Evolutionary conservation across 1,284 basidiomycete species (phyloP).

Genomic region (Exsudoporus floridanus): DNA sequence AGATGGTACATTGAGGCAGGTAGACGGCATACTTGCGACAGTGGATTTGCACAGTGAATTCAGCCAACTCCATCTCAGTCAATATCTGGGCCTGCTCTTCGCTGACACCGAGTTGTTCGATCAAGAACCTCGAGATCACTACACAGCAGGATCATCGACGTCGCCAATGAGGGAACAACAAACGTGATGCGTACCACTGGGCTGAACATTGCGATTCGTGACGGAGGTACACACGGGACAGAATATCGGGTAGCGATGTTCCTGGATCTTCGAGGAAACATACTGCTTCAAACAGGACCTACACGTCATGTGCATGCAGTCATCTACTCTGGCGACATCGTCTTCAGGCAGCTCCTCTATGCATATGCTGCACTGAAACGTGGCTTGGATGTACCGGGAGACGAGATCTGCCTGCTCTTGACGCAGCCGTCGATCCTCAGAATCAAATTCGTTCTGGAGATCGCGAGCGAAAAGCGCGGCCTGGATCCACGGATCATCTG

Average conservation of each 20-base stretch:
- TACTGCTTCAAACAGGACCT: slow-evolving; percentile 50
- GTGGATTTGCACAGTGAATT: slow-evolving; percentile 51
- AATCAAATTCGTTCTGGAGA: slow-evolving; percentile 45
- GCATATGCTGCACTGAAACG: slow-evolving; percentile 54
- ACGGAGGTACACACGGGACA: slow-evolving; percentile 55
- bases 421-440: slow-evolving; percentile 44
- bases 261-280: slow-evolving; percentile 46
- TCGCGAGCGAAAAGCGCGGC: slow-evolving; percentile 26
- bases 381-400: slow-evolving; percentile 31
- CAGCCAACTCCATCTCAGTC: slow-evolving; percentile 53
- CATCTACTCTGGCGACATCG: slow-evolving; percentile 43
- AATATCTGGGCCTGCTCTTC: slow-evolving; percentile 48
- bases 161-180: neutral
- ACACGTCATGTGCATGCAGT: slow-evolving; percentile 58
- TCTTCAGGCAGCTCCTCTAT: slow-evolving; percentile 51
- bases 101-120: slow-evolving; percentile 50
- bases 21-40: slow-evolving; percentile 21
- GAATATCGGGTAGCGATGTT: slow-evolving; percentile 57
- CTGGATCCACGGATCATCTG: slow-evolving; percentile 11
- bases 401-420: slow-evolving; percentile 41
- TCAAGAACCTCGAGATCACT: slow-evolving; percentile 45
- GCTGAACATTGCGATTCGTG: slow-evolving; percentile 24
- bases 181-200: slow-evolving; percentile 38
- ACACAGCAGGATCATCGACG: neutral
- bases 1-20: neutral